phyloP scores from a whole-genome alignment of 2,329 filamentous ascomycete species.

The Aspergillus persii region DNA sequence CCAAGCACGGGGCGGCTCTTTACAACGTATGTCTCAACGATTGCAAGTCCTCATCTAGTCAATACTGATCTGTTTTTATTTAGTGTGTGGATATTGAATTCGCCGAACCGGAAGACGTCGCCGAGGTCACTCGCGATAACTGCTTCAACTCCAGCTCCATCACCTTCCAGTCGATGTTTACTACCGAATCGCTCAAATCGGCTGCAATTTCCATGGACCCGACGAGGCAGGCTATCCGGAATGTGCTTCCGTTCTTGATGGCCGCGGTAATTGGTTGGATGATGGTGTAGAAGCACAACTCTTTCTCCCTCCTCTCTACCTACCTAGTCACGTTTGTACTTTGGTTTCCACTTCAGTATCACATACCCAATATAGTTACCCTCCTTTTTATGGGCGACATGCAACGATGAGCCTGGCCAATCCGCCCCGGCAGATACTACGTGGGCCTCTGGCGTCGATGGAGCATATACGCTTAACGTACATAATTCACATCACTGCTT shows the following conservation, averaged over 20 bases:
- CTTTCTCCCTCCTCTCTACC: background rate
- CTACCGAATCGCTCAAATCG: constrained; percentile 27
- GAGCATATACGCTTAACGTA: background rate
- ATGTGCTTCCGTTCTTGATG: constrained; percentile 27
- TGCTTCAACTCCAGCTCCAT: constrained; percentile 85
- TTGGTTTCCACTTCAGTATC: constrained; percentile 3
- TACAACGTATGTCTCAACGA: constrained; percentile 64
- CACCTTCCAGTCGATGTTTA: constrained; percentile 72
- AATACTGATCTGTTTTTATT: background rate
- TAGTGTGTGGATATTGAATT: constrained; percentile 96
- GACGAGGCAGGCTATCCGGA: constrained; percentile 16
- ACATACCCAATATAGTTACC: constrained; percentile 20
- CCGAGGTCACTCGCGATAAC: constrained; percentile 73
- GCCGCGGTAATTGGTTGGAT: constrained; percentile 18
- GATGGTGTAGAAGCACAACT: constrained; percentile 12
- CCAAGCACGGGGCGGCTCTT: constrained; percentile 77
- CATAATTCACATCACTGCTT: background rate
- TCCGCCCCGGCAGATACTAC: background rate
- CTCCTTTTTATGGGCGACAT: background rate
- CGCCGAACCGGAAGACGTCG: constrained; percentile 73
- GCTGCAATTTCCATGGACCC: constrained; percentile 19
- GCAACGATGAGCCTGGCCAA: background rate
- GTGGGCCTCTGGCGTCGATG: background rate
- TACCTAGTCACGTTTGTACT: background rate
- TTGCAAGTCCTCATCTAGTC: background rate